These are phyloP conservation scores for Thuja plicata DNA, from an alignment of 83 land plant species.

Conservation along the genomic window DNA sequence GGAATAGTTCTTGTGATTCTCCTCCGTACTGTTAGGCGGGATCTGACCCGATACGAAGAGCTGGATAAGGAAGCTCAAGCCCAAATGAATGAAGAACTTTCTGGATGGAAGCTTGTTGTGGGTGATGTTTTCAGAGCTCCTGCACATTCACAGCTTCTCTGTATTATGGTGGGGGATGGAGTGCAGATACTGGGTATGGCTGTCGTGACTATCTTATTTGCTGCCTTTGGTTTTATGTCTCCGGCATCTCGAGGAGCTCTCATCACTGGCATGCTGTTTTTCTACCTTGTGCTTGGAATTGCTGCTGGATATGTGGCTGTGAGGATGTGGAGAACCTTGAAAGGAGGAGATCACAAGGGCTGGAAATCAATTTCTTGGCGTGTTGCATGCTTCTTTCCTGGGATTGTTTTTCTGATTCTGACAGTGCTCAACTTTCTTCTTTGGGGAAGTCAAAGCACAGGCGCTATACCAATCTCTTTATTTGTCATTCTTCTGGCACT, in stretches of 20 bases:
- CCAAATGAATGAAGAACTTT: constrained; percentile 73
- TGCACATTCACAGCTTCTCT: constrained; percentile 37
- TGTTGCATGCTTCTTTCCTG: constrained; percentile 80
- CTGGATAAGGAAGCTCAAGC: constrained; percentile 74
- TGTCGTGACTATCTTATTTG: constrained; percentile 61
- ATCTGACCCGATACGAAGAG: constrained; percentile 68
- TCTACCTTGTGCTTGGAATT: constrained; percentile 60
- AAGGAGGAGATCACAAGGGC: constrained; percentile 38
- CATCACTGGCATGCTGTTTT: constrained; percentile 61
- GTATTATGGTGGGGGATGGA: constrained; percentile 68
- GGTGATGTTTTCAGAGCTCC: constrained; percentile 71
- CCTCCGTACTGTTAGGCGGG: constrained; percentile 62
- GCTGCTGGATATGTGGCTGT: constrained; percentile 68
- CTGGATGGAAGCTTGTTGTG: constrained; percentile 77
- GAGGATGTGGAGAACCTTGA: constrained; percentile 57
- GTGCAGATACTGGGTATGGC: constrained; percentile 74
- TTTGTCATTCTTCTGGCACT: constrained; percentile 56
- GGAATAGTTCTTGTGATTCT: constrained; percentile 72
- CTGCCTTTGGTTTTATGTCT: constrained; percentile 60
- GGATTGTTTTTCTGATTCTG: constrained; percentile 60
- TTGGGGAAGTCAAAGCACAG: constrained; percentile 75
- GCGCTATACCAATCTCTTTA: constrained; percentile 65
- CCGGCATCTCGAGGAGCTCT: constrained; percentile 67
- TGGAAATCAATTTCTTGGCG: constrained; percentile 62
- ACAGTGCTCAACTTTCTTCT: constrained; percentile 62